phyloP scores from a whole-genome alignment of 768 basidiomycete genomes.

The Amanita rimosa region DNA sequence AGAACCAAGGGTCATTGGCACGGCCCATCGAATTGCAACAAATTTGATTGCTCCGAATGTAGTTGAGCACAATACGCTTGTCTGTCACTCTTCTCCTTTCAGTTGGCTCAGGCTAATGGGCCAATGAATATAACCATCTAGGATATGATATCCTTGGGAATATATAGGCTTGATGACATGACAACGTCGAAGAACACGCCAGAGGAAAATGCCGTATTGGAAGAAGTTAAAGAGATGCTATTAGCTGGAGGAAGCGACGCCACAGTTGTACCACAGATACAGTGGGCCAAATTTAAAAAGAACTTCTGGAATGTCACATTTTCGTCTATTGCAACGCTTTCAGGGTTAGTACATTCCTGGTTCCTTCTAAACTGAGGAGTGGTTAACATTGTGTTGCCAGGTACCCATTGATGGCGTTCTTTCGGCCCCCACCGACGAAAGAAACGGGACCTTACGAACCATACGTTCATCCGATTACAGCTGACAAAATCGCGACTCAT shows the following conservation, averaged over 20 bases:
- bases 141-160: conserved; percentile 43
- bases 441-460: conserved; percentile 24
- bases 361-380: background rate
- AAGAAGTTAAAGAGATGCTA: conserved; percentile 34
- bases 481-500: conserved; percentile 26
- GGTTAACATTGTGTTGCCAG: conserved; percentile 10
- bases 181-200: conserved; percentile 29
- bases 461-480: conserved; percentile 28
- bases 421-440: conserved; percentile 31
- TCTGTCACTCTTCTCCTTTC: conserved; percentile 16
- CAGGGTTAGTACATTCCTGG: conserved; percentile 17
- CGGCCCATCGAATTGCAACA: conserved; percentile 42
- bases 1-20: conserved; percentile 41
- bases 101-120: background rate
- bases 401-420: conserved; percentile 38
- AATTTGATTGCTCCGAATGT: conserved; percentile 35
- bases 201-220: conserved; percentile 28
- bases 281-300: conserved; percentile 49
- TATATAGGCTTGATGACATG: conserved; percentile 36
- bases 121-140: conserved; percentile 11
- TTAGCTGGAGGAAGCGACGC: conserved; percentile 35
- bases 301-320: conserved; percentile 56
- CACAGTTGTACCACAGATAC: conserved; percentile 45
- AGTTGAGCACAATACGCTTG: conserved; percentile 41
- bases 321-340: conserved; percentile 40